Percentiles rank a stretch among this genome's conserved stretches.
phyloP scores from a whole-genome alignment of 768 basidiomycete species.

The Inosperma sp. region DNA sequence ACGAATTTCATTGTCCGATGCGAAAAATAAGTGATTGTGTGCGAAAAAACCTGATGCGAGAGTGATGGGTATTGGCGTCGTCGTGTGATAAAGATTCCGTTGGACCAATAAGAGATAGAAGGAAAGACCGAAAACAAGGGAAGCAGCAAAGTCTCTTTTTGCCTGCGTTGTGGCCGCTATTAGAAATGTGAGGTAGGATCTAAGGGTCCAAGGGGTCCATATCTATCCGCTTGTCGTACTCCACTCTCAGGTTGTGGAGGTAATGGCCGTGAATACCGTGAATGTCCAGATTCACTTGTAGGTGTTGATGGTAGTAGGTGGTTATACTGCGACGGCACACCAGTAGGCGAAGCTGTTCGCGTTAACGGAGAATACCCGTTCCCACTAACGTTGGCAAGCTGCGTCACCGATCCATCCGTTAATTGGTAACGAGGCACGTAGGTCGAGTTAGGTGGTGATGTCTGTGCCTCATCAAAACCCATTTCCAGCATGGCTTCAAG shows the following conservation, averaged over 20 bases:
- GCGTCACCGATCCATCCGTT: slow-evolving; percentile 48
- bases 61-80: too few relatives aligned
- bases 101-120: too few relatives aligned
- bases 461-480: slow-evolving; percentile 65
- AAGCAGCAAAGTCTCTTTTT: too few relatives aligned
- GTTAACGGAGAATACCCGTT: slow-evolving; percentile 58
- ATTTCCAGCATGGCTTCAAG: slow-evolving; percentile 89
- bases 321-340: slow-evolving; percentile 27
- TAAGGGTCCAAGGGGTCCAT: slow-evolving; percentile 57
- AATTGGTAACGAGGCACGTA: slow-evolving; percentile 59
- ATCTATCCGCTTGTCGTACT: slow-evolving; percentile 32
- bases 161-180: too few relatives aligned
- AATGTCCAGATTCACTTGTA: slow-evolving; percentile 12
- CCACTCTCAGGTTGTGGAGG: slow-evolving; percentile 14
- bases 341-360: slow-evolving; percentile 44
- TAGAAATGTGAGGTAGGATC: slow-evolving; percentile 56
- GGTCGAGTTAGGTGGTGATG: slow-evolving; percentile 44
- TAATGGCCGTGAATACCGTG: slow-evolving; percentile 1
- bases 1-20: too few relatives aligned
- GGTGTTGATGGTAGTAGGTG: slow-evolving; percentile 40
- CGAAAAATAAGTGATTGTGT: too few relatives aligned
- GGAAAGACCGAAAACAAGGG: too few relatives aligned
- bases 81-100: too few relatives aligned
- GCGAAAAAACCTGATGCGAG: too few relatives aligned
- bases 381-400: slow-evolving; percentile 36